Percentiles rank a stretch among this genome's conserved stretches.
phyloP scores from a whole-genome alignment of 768 basidiomycete species.

The Termitomyces sp. region DNA sequence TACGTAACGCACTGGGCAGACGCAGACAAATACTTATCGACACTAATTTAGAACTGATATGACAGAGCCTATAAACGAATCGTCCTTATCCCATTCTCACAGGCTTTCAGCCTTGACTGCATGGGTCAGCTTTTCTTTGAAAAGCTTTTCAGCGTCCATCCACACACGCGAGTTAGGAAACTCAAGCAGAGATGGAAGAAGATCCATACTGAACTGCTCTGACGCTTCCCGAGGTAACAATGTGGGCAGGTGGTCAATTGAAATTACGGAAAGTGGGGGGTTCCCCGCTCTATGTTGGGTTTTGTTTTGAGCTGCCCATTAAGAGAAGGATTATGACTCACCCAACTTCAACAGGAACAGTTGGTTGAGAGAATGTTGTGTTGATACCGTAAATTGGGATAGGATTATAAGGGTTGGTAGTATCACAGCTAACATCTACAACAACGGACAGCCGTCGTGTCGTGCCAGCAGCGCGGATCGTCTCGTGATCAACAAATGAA shows the following conservation, averaged over 20 bases:
- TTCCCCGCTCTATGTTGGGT: conserved; percentile 42
- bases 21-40: background rate
- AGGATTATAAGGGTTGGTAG: conserved; percentile 97
- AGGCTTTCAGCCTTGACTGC: conserved; percentile 36
- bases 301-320: background rate
- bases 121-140: conserved; percentile 49
- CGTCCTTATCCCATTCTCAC: background rate
- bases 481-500: conserved; percentile 69
- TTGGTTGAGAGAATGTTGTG: conserved; percentile 90
- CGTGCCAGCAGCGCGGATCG: conserved; percentile 67
- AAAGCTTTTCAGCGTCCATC: conserved; percentile 83
- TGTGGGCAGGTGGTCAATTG: conserved; percentile 96
- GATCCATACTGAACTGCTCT: conserved; percentile 89
- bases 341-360: conserved; percentile 81
- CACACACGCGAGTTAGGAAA: conserved; percentile 80
- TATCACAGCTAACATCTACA: conserved; percentile 98
- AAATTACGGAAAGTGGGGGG: conserved; percentile 77
- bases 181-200: conserved; percentile 81
- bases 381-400: conserved; percentile 93
- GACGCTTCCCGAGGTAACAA: conserved; percentile 93
- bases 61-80: background rate
- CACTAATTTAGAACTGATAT: conserved; percentile 1
- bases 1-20: background rate
- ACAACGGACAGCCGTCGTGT: conserved; percentile 70
- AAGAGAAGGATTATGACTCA: conserved; percentile 32